These are phyloP conservation scores for Penicillium herquei DNA, from an alignment of 495 filamentous ascomycete species.

Conservation along the genomic window DNA sequence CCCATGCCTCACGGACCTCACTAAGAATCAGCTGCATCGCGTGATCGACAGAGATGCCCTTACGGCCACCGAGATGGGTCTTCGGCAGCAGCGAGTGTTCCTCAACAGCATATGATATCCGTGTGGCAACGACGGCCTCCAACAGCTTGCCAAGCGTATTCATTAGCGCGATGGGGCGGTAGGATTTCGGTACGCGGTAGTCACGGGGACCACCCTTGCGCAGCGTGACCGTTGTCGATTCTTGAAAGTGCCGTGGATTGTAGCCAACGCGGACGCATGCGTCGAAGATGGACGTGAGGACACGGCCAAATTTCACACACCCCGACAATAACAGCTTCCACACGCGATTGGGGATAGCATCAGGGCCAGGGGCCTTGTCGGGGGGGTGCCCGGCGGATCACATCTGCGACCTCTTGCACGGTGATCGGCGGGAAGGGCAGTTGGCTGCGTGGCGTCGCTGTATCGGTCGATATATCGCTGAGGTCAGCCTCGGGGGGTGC, in stretches of 20 bases:
- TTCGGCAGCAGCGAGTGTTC: conserved; percentile 11
- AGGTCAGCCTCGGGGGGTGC: conserved; percentile 7
- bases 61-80: conserved; percentile 12
- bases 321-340: conserved; percentile 8
- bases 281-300: not conserved
- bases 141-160: conserved; percentile 28
- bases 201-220: conserved; percentile 20
- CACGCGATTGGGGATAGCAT: conserved; percentile 7
- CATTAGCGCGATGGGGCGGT: conserved; percentile 25
- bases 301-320: not conserved
- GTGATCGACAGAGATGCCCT: conserved; percentile 16
- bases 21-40: conserved; percentile 21
- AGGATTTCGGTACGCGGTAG: conserved; percentile 18
- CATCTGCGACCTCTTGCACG: not conserved
- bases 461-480: conserved; percentile 4
- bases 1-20: conserved; percentile 20
- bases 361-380: conserved; percentile 7
- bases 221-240: conserved; percentile 17
- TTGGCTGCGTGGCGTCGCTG: no score
- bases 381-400: not conserved
- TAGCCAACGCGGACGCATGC: conserved; percentile 7
- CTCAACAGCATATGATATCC: conserved; percentile 14
- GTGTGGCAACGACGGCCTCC: conserved; percentile 14
- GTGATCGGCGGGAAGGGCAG: conserved; percentile 1
- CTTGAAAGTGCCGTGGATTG: conserved; percentile 12